Evolutionary conservation across 1,284 basidiomycete species (phyloP), one percentile per base, ranked within the genome.

Genomic region (Sutorius eximius): DNA sequence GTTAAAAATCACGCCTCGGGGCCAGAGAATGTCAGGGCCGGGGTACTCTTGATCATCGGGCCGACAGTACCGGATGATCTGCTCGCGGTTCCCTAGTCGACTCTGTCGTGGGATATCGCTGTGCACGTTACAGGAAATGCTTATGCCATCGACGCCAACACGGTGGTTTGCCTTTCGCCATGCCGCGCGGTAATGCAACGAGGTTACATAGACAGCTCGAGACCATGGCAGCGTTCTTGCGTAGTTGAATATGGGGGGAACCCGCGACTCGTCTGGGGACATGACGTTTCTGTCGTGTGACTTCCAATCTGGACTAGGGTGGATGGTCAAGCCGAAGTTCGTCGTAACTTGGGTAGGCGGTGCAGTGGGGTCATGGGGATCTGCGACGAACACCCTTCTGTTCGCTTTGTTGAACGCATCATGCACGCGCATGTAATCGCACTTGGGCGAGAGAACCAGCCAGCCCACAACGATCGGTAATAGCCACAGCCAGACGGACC

Each of bases 371-470:
- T 63, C 56, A 6, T 5, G 3, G 6, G 44, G 6, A 18, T 57
- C 24, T 24, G 54, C 54, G 7, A 49, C 45, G 22, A 57, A 52
- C 2, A 33, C 54, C 0, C 60, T 56, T 27, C 45, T 51, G 49
- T 77, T 75, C 1, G 72, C 73, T n/a, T 61, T 60, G 12, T 65
- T 34, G 29, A 74, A 55, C 1, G 74, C 75, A 4, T 59, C 55
- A 1, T 56, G 55, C 6, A 78, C 58, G 0, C 72, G 70, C 1
- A n/a, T 29, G 16, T 68, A 63, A 51, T 76, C 71, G 41, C 74
- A 78, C 56, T 76, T 75, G 0, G 76, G 76, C 0, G 73, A 75
- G 20, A 77, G 62, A 51, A 73, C 64, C 20, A 79, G 58, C 74
- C 77, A 77, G 12, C 69, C 67, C 2, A 74, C 57, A 30, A 80